phyloP scores from a whole-genome alignment of 2,329 filamentous ascomycete genomes.

The Zasmidium citrigriseum region DNA sequence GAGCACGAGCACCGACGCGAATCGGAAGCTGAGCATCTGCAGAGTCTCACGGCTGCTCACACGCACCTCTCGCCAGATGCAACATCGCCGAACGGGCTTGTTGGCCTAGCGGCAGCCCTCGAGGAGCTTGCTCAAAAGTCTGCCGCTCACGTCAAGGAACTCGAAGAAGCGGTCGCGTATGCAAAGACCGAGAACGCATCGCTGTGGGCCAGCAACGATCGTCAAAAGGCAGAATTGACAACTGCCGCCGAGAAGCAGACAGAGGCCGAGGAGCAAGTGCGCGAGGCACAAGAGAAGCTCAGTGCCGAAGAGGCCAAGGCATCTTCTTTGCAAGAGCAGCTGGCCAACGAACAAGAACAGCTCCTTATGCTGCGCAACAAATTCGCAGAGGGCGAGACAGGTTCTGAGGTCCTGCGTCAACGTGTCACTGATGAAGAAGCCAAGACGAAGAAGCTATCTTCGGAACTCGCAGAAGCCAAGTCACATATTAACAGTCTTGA shows the following conservation, averaged over 20 bases:
- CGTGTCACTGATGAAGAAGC: conserved; percentile 74
- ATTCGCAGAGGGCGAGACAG: conserved; percentile 80
- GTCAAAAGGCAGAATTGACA: conserved; percentile 38
- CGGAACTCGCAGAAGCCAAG: conserved; percentile 72
- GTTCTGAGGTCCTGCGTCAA: conserved; percentile 75
- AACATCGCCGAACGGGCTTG: conserved; percentile 39
- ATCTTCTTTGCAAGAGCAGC: conserved; percentile 50
- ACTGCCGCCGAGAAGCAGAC: conserved; percentile 33
- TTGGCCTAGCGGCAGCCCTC: conserved; percentile 42
- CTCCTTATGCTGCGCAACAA: conserved; percentile 68
- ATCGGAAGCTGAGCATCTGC: conserved; percentile 34
- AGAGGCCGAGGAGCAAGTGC: conserved; percentile 40
- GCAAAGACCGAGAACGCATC: conserved; percentile 50
- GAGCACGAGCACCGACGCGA: conserved; percentile 60
- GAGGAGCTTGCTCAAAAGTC: conserved; percentile 48
- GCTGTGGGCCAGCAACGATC: conserved; percentile 40
- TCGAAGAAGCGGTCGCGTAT: conserved; percentile 48
- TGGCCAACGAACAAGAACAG: conserved; percentile 69
- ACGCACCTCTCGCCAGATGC: conserved; percentile 39
- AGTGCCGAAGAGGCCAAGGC: conserved; percentile 50
- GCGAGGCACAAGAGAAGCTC: conserved; percentile 45
- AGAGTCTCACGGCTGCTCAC: conserved; percentile 38
- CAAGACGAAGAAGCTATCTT: conserved; percentile 66
- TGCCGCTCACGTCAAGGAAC: conserved; percentile 45
- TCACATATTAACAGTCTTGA: conserved; percentile 75